phyloP scores from a whole-genome alignment of 306 rosid species.

The Inga leiocalycina region DNA sequence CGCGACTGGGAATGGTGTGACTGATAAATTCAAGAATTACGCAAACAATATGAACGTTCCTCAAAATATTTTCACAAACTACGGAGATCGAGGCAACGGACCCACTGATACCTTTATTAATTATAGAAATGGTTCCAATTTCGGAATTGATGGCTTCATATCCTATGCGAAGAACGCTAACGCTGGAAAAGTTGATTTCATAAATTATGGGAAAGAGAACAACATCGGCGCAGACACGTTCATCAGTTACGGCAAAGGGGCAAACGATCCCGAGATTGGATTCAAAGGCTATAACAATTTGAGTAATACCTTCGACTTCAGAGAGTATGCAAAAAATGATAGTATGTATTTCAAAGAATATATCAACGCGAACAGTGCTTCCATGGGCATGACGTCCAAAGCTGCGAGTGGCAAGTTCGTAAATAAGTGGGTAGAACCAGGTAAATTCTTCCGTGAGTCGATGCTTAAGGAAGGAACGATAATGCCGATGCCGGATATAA shows the following conservation, averaged over 20 bases:
- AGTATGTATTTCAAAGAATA: conserved; percentile 42
- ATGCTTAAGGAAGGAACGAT: conserved; percentile 62
- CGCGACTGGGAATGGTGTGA: conserved; percentile 26
- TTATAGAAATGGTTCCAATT: conserved; percentile 68
- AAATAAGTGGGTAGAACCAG: conserved; percentile 75
- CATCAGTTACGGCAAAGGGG: conserved; percentile 64
- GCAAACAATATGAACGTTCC: conserved; percentile 63
- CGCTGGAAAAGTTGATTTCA: conserved; percentile 54
- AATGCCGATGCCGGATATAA: conserved; percentile 80
- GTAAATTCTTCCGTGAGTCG: conserved; percentile 80
- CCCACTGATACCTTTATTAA: conserved; percentile 57
- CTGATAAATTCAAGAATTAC: conserved; percentile 60
- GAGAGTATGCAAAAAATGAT: conserved; percentile 55
- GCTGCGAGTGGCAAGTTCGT: conserved; percentile 43
- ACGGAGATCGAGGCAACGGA: conserved; percentile 54
- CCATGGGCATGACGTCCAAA: background rate
- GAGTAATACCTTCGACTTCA: conserved; percentile 46
- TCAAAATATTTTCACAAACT: conserved; percentile 51
- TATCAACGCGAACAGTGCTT: conserved; percentile 23
- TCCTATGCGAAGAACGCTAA: conserved; percentile 63
- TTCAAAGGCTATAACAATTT: conserved; percentile 60
- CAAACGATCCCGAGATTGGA: conserved; percentile 36
- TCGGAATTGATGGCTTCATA: conserved; percentile 66
- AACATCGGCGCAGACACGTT: conserved; percentile 65
- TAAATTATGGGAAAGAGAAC: conserved; percentile 55